Base-by-base conservation (phyloP, 1,139 yeast species). In the Protomyces pachydermus region DNA sequence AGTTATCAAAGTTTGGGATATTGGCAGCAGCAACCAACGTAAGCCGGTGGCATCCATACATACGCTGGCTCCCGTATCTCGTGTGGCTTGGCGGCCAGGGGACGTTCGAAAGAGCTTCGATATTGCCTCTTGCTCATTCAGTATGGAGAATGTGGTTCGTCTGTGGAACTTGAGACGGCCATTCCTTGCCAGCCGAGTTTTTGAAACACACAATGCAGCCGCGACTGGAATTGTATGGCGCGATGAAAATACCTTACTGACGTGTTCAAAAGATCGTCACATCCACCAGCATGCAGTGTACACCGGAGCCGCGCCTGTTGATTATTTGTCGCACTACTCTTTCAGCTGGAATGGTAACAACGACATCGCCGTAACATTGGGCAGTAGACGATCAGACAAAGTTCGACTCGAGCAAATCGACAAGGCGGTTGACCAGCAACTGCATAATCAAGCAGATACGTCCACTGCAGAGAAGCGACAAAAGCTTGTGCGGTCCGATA, bases 1-100 rank as follows among this genome's bases (percentile, higher is more conserved):
- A 68, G 86, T 86, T 68, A 80, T 89, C 53, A 90, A 89, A 68
- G 82, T 88, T 1, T 90, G 96, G 91, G 87, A 87, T 71, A 77
- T 84, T 80, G 69, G 78, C 3, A 74, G 76, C 6, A 80, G 77
- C 39, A n/a, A 42, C 23, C 69, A 76, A n/a, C 68, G 80, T 46
- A 76, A 74, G 52, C 97, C 98, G 0, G 93, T 88, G 45, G 81
- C 82, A 68, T 85, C 86, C 32, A 81, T 93, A 12, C 82, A 82
- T 68, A 84, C 96, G 0, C 85, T 95, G n/a, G 87, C 88, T 5
- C 85, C 93, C 0, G 86, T 87, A 1, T 81, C 84, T 71, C 87
- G 85, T 70, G 88, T 89, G 0, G 78, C 89, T 65, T 84, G 95
- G 95, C 75, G 76, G 65, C 80, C 76, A 66, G 79, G 74, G 68